Conservation (phyloP, 129 eudicot species). For the Centella asiatica region DNA sequence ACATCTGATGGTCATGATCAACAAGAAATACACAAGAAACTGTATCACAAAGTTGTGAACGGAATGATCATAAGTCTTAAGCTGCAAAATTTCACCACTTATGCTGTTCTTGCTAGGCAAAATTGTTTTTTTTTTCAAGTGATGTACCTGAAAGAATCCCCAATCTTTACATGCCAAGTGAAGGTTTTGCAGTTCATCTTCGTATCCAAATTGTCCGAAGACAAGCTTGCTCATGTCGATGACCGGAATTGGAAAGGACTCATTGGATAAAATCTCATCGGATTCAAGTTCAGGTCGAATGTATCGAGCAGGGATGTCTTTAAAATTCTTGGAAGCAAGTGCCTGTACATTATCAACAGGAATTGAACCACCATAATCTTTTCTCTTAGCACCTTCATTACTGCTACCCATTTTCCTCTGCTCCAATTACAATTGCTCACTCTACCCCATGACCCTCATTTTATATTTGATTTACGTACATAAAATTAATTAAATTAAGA, state of each 20-base stretch:
- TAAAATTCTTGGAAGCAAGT: conserved; percentile 32
- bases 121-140: not conserved
- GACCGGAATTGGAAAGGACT: conserved; percentile 39
- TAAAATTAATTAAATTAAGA: too few species aligned
- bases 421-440: not conserved
- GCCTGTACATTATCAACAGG: conserved; percentile 50
- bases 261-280: conserved; percentile 11
- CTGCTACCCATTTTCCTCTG: not conserved
- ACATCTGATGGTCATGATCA: too few species aligned
- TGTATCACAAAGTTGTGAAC: too few species aligned
- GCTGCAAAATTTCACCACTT: too few species aligned
- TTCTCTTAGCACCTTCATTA: not conserved
- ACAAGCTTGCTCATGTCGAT: conserved; percentile 35
- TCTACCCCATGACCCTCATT: not conserved
- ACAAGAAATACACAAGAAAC: too few species aligned
- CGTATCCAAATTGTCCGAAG: conserved; percentile 11
- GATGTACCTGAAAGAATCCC: conserved; percentile 52
- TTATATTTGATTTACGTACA: too few species aligned
- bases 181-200: conserved; percentile 35
- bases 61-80: too few species aligned
- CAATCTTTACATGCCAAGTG: conserved; percentile 45
- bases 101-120: too few species aligned
- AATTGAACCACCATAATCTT: conserved; percentile 38
- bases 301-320: conserved; percentile 35
- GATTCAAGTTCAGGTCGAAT: conserved; percentile 17